Evolutionary conservation across 306 rosid species (phyloP).

Genomic region (Corylus heterophylla): DNA sequence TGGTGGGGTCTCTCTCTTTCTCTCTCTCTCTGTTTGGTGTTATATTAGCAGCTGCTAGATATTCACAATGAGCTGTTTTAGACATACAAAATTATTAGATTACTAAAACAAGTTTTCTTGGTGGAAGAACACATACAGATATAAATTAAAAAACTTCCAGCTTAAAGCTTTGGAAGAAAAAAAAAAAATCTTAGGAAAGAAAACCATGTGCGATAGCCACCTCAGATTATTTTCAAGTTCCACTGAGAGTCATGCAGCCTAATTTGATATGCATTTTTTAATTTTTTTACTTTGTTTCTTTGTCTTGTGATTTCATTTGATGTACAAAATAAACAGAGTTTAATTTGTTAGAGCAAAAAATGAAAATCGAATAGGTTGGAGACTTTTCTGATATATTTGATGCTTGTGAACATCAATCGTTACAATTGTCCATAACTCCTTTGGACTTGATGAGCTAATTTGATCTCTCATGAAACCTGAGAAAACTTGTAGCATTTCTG

Average conservation of each 20-base stretch:
- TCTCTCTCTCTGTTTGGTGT: not conserved
- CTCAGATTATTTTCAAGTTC: too few relatives aligned
- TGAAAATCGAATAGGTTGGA: not conserved
- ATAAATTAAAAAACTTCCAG: too few relatives aligned
- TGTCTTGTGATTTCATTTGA: not conserved
- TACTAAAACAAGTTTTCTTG: not conserved
- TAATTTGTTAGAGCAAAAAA: not conserved
- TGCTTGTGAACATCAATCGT: not conserved
- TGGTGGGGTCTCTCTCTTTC: conserved; percentile 56
- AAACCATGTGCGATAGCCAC: not conserved
- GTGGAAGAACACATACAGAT: not conserved
- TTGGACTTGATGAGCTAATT: not conserved
- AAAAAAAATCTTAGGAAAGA: not conserved
- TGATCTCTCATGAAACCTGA: not conserved
- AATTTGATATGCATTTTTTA: not conserved
- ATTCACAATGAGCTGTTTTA: not conserved
- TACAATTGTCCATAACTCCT: not conserved
- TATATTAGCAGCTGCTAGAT: not conserved
- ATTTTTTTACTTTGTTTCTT: not conserved
- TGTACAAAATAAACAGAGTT: not conserved
- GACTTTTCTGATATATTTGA: not conserved
- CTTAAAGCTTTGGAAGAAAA: not conserved
- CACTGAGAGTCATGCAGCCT: not conserved
- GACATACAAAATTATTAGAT: not conserved
- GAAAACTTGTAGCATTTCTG: not conserved